Conservation (phyloP, 495 filamentous ascomycete species). For the Thermothielavioides terrestris region DNA sequence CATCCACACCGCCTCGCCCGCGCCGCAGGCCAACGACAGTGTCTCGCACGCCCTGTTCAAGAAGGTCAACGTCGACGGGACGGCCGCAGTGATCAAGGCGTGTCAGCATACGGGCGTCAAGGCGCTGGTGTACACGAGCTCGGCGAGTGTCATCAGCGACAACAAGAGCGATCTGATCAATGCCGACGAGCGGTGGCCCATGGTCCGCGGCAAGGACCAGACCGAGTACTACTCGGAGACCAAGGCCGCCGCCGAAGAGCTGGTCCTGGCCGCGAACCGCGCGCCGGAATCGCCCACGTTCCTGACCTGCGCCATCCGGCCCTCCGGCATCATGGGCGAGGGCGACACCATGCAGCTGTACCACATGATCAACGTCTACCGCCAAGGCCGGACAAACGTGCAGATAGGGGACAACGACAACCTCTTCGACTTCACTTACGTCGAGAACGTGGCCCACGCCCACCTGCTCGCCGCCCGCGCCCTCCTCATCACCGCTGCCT, state of each 20-base stretch:
- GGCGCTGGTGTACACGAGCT: constrained; percentile 91
- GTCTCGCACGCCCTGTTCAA: constrained; percentile 54
- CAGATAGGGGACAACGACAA: constrained; percentile 88
- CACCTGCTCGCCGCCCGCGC: constrained; percentile 64
- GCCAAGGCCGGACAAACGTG: constrained; percentile 58
- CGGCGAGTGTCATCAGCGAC: constrained; percentile 79
- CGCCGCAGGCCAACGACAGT: constrained; percentile 37
- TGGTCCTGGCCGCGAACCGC: constrained; percentile 80
- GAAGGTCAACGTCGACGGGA: constrained; percentile 92
- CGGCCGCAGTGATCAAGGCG: constrained; percentile 66
- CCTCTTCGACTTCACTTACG: constrained; percentile 78
- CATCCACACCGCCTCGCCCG: constrained; percentile 87
- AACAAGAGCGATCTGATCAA: constrained; percentile 73
- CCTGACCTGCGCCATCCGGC: constrained; percentile 72
- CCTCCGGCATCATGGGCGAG: constrained; percentile 86
- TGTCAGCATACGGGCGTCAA: constrained; percentile 70
- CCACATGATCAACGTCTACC: constrained; percentile 56
- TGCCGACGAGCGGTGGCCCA: constrained; percentile 80
- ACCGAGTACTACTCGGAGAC: constrained; percentile 88
- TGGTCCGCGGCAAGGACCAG: constrained; percentile 60
- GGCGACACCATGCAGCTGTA: constrained; percentile 63
- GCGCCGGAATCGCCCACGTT: constrained; percentile 47
- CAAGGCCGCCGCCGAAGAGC: constrained; percentile 78
- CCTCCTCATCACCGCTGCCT: constrained; percentile 53
- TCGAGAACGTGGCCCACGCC: constrained; percentile 66